Base-by-base conservation (phyloP, 2,329 filamentous ascomycete genomes). In the Clonostachys rhizophaga region DNA sequence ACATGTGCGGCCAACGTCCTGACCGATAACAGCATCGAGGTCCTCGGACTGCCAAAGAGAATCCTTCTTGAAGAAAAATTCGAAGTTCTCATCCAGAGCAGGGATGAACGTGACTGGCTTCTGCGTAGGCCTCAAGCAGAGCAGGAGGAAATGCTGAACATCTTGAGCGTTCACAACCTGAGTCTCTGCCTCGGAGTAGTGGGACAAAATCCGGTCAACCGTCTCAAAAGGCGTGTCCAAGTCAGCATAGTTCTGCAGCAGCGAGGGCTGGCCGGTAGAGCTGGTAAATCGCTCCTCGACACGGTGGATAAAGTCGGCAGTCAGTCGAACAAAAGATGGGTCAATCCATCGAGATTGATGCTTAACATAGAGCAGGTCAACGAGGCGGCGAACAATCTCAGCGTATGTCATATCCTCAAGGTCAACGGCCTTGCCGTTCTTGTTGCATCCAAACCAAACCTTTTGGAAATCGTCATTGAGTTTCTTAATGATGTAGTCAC, bases 41-140 rank as follows among this genome's bases (percentile, higher is more conserved):
- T 99, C 94, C 70, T 99, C 94, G 1, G 94, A 97, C 71, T 99
- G 94, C 94, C 94, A 99, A 8, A 99, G 80, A 2, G 94, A 99
- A 67, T 99, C 94, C 76, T 99, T 99, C 84, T 99, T 99, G 86
- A 99, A 99, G 76, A 90, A 99, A 72, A 95, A 96, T 65, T 99
- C 94, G 56, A 99, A 99, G 64, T 92, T 96, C 53, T 95, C 91
- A 59, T 99, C 94, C 18, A 99, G 78, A n/a, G 87, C 78, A 6
- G 94, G 94, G 33, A 99, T 91, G 64, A 99, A 99, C 1, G 92
- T 94, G 30, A 95, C 89, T 3, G 94, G 94, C 79, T 99, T 99
- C 75, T 99, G 94, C 39, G 86, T 87, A 43, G 87, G 89, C 36
- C 91, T 86, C 71, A 94, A 86, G 77, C 91, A 97, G 40, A 99